Evolutionary conservation across 2,329 filamentous ascomycete species (phyloP).

Genomic region (Periconia macrospinosa): DNA sequence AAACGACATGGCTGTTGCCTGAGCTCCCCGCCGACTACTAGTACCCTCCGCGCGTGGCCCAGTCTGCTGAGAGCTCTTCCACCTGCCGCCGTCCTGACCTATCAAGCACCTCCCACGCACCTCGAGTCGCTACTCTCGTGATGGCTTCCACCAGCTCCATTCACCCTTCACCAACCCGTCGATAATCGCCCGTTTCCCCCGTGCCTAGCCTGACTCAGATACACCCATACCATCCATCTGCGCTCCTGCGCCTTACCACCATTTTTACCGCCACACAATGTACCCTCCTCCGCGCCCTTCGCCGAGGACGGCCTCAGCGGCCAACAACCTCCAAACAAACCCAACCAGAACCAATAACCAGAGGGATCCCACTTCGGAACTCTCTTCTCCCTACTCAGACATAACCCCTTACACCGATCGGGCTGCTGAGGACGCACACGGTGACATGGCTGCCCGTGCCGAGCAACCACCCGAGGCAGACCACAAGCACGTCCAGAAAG

Average conservation of each 20-base stretch:
- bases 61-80: slow-evolving; percentile 31
- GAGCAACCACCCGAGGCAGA: slow-evolving; percentile 34
- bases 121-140: slow-evolving; percentile 35
- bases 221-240: slow-evolving; percentile 6
- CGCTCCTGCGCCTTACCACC: slow-evolving; percentile 14
- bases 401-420: slow-evolving; percentile 53
- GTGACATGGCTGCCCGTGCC: slow-evolving; percentile 43
- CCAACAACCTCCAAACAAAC: slow-evolving; percentile 71
- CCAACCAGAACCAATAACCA: slow-evolving; percentile 71
- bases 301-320: slow-evolving; percentile 72
- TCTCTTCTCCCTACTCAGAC: slow-evolving; percentile 58
- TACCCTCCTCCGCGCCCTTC: slow-evolving; percentile 85
- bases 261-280: slow-evolving; percentile 59
- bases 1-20: slow-evolving; percentile 42
- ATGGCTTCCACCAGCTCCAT: slow-evolving; percentile 41
- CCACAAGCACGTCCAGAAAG: slow-evolving; percentile 56
- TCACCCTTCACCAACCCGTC: slow-evolving; percentile 36
- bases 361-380: slow-evolving; percentile 63
- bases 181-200: slow-evolving; percentile 24
- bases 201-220: slow-evolving; percentile 5
- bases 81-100: slow-evolving; percentile 26
- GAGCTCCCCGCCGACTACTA: slow-evolving; percentile 21
- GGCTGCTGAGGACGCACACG: slow-evolving; percentile 54
- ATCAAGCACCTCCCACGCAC: slow-evolving; percentile 14
- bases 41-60: slow-evolving; percentile 27